Percentiles rank a stretch among this genome's conserved stretches.
Conservation (phyloP, 2,329 filamentous ascomycete species). For the Mariannaea sp. region DNA sequence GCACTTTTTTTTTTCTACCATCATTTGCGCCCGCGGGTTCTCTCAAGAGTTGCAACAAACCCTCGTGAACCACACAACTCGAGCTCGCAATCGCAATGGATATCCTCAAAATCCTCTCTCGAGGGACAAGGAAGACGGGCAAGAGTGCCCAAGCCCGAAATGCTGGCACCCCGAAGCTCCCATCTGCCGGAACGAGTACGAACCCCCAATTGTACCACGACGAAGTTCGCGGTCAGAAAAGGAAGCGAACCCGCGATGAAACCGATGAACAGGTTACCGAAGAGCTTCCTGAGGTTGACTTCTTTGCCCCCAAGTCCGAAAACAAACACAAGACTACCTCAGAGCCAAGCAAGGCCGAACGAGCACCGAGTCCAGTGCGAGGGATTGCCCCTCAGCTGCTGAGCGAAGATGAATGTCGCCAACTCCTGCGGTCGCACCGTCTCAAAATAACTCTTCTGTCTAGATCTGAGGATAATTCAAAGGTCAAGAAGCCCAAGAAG, state of each 20-base stretch:
- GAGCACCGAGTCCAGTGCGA: constrained; percentile 37
- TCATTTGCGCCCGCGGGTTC: constrained; percentile 1
- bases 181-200: constrained; percentile 65
- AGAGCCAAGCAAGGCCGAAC: constrained; percentile 30
- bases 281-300: constrained; percentile 58
- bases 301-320: constrained; percentile 58
- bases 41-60: constrained; percentile 9
- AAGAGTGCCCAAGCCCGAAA: constrained; percentile 41
- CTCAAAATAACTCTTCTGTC: constrained; percentile 83
- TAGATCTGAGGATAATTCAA: constrained; percentile 48
- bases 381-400: constrained; percentile 47
- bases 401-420: constrained; percentile 72
- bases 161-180: constrained; percentile 52
- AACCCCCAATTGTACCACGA: constrained; percentile 75
- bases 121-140: constrained; percentile 65
- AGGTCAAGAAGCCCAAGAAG: constrained; percentile 61
- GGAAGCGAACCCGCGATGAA: constrained; percentile 55
- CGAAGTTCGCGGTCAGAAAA: constrained; percentile 56
- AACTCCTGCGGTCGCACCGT: constrained; percentile 77
- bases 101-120: constrained; percentile 73
- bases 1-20: constrained; percentile 26
- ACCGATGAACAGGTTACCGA: constrained; percentile 36
- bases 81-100: constrained; percentile 54
- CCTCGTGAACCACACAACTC: constrained; percentile 9
- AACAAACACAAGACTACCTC: constrained; percentile 40